These are phyloP conservation scores for Talaromyces sp. DNA, from an alignment of 2,329 filamentous ascomycete species.

Conservation along the genomic window DNA sequence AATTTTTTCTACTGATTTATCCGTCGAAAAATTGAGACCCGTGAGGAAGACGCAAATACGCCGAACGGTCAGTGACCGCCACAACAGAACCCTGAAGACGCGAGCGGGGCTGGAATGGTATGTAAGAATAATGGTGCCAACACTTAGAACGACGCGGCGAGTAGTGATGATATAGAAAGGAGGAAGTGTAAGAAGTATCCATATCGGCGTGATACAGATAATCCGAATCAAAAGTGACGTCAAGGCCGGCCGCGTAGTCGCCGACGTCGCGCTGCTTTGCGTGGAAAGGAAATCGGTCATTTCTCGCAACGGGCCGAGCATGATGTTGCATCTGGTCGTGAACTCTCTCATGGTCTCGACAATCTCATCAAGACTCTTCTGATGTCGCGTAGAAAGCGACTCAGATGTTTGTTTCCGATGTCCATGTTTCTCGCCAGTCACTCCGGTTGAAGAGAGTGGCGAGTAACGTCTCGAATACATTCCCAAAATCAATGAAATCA, in stretches of 20 bases:
- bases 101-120: conserved; percentile 89
- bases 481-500: conserved; percentile 74
- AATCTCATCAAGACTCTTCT: conserved; percentile 95
- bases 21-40: conserved; percentile 67
- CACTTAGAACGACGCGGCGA: conserved; percentile 73
- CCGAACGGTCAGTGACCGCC: conserved; percentile 77
- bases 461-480: conserved; percentile 93
- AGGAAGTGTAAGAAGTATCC: conserved; percentile 77
- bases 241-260: conserved; percentile 83
- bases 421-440: conserved; percentile 62
- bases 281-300: conserved; percentile 92
- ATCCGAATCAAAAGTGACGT: conserved; percentile 88
- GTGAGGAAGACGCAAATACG: conserved; percentile 69
- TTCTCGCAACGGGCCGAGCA: conserved; percentile 82
- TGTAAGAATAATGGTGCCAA: conserved; percentile 82
- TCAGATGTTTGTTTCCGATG: conserved; percentile 55
- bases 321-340: conserved; percentile 84
- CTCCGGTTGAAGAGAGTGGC: conserved; percentile 80
- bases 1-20: conserved; percentile 23
- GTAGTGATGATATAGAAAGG: conserved; percentile 83
- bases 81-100: conserved; percentile 81
- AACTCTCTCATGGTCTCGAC: conserved; percentile 89
- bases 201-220: conserved; percentile 80
- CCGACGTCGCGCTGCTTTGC: conserved; percentile 82
- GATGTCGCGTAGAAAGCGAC: conserved; percentile 68